Base-by-base conservation (phyloP, 2,329 filamentous ascomycete species). In the Arthrobotrys megalospora region DNA sequence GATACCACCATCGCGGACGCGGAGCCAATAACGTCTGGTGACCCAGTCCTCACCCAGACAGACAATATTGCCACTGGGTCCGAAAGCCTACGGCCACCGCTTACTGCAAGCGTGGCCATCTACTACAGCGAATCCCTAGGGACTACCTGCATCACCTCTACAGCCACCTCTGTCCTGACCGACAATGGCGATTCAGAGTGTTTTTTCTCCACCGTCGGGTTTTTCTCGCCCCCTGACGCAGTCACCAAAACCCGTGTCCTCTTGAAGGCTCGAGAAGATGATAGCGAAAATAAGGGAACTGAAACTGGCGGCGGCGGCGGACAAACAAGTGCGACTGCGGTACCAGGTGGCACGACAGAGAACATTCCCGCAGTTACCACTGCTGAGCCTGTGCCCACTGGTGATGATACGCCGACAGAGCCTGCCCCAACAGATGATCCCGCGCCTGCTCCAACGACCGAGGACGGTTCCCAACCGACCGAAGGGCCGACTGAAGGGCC, bases 241-340 rank as follows among this genome's bases (percentile, higher is more conserved):
- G 62, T 64, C 38, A 78, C 75, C 11, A 78, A 78, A 45, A 78
- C 75, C 6, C 75, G 75, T 28, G 67, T 78, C 1, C 21, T 78
- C 21, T 38, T 66, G 34, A 78, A 78, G 34, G 75, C 45, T 28
- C 67, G 62, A 55, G 67, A 78, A 38, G 75, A 78, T 47, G 67
- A 72, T 45, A 68, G 50, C 19, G 62, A 78, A 32, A 19, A 34
- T 7, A 78, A 78, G 28, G 75, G 75, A n/a, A 50, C 67, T 5
- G 75, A 78, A 6, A 45, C n/a, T 19, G 53, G 62, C 32, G 53
- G 43, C 8, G 52, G 34, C 14, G 38, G 24, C 12, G 41, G 24
- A n/a, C 24, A 34, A 14, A 36, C 50, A 32, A 41, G 45, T 12
- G 45, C 52, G 6, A 38, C 52, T 28, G 6, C 52, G 16, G 36